Conservation (phyloP, 768 basidiomycete species). For the Boletus fagicola region DNA sequence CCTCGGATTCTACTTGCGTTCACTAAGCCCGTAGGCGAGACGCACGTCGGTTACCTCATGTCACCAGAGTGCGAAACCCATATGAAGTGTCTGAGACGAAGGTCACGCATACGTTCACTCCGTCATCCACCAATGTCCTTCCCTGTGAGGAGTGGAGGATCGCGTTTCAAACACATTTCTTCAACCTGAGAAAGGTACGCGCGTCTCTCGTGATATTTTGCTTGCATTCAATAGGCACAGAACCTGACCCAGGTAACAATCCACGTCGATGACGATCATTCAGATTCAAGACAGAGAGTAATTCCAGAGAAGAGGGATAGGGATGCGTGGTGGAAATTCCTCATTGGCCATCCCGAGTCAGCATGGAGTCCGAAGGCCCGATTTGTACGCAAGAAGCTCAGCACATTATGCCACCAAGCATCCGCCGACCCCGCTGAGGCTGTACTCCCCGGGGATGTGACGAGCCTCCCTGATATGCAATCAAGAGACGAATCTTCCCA, state of each 20-base stretch:
- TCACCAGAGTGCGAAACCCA: slow-evolving; percentile 67
- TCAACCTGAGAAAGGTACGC: slow-evolving; percentile 58
- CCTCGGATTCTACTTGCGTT: slow-evolving; percentile 1
- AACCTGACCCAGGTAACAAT: slow-evolving; percentile 66
- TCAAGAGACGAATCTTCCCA: slow-evolving; percentile 1
- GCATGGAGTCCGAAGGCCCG: slow-evolving; percentile 54
- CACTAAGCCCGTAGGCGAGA: slow-evolving; percentile 55
- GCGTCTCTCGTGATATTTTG: neutral
- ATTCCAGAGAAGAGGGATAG: slow-evolving; percentile 73
- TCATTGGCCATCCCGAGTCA: slow-evolving; percentile 64
- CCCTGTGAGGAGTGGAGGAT: slow-evolving; percentile 70
- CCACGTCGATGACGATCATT: slow-evolving; percentile 16
- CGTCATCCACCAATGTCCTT: slow-evolving; percentile 36
- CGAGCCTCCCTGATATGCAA: neutral
- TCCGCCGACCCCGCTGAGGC: slow-evolving; percentile 33
- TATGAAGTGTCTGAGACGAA: slow-evolving; percentile 46
- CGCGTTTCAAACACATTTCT: slow-evolving; percentile 56
- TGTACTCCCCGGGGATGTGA: neutral
- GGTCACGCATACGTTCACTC: slow-evolving; percentile 15
- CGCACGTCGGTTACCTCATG: slow-evolving; percentile 59
- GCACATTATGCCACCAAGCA: slow-evolving; percentile 25
- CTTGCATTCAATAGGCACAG: slow-evolving; percentile 37
- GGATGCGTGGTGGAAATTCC: slow-evolving; percentile 77
- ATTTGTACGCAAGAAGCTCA: slow-evolving; percentile 12
- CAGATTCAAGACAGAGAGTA: slow-evolving; percentile 28